phyloP scores from a whole-genome alignment of 2,329 filamentous ascomycete species.

The Peltaster fructicola region DNA sequence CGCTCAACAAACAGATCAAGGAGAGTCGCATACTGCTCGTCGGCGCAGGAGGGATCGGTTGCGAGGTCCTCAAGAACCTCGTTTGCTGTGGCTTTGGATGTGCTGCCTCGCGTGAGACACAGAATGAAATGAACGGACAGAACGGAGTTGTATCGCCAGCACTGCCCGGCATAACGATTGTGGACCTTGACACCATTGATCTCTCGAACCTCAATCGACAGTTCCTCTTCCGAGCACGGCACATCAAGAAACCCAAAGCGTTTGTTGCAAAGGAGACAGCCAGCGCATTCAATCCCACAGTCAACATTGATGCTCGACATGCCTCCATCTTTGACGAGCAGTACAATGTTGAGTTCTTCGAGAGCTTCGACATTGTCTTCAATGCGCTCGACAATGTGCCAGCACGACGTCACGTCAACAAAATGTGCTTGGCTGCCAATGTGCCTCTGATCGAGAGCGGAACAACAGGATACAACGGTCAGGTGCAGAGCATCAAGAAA shows the following conservation, averaged over 20 bases:
- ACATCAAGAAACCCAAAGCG: slow-evolving; percentile 95
- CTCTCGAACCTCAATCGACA: slow-evolving; percentile 94
- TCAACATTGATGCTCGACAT: slow-evolving; percentile 75
- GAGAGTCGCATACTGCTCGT: slow-evolving; percentile 55
- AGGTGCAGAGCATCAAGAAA: slow-evolving; percentile 85
- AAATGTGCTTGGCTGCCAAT: slow-evolving; percentile 85
- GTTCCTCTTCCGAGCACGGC: slow-evolving; percentile 89
- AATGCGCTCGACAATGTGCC: slow-evolving; percentile 95
- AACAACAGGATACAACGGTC: slow-evolving; percentile 92
- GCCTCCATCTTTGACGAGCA: slow-evolving; percentile 83
- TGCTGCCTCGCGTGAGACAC: slow-evolving; percentile 2
- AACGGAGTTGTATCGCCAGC: slow-evolving; percentile 2
- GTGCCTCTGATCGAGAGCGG: slow-evolving; percentile 90
- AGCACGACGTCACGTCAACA: slow-evolving; percentile 84
- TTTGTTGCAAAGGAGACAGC: slow-evolving; percentile 87
- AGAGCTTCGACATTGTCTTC: slow-evolving; percentile 69
- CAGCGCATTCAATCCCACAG: slow-evolving; percentile 72
- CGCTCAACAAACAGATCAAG: slow-evolving; percentile 32
- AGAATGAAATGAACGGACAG: slow-evolving; percentile 1
- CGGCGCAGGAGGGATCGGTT: slow-evolving; percentile 91
- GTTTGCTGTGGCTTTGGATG: slow-evolving; percentile 71
- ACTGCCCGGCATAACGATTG: slow-evolving; percentile 58
- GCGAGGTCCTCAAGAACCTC: slow-evolving; percentile 92
- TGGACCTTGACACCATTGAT: slow-evolving; percentile 96
- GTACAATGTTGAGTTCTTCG: slow-evolving; percentile 83